Percentiles rank a stretch among this genome's conserved stretches.
These are phyloP conservation scores for Aspergillus sp. DNA, from an alignment of 2,329 filamentous ascomycete genomes.

Conservation along the genomic window DNA sequence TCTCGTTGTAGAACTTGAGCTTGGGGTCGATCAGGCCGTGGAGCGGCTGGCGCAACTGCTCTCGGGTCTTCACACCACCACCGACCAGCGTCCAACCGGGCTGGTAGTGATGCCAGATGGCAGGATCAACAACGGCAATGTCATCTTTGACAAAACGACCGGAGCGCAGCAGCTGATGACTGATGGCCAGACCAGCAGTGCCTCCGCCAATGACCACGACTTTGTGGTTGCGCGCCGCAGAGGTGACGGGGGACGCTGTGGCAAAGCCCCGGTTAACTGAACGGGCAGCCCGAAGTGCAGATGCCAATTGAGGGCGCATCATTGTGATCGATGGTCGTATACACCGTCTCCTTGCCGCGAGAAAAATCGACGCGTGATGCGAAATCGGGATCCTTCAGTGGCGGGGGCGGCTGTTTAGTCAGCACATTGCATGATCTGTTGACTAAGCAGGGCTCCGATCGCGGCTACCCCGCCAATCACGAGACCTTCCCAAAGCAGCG, in stretches of 20 bases:
- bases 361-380: background rate
- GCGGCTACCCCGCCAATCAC: too few relatives aligned
- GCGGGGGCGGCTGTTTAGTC: too few relatives aligned
- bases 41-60: conserved; percentile 56
- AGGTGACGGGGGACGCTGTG: conserved; percentile 36
- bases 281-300: conserved; percentile 23
- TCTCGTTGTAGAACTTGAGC: conserved; percentile 59
- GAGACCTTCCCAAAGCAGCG: too few relatives aligned
- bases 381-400: too few relatives aligned
- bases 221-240: conserved; percentile 53
- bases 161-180: conserved; percentile 64
- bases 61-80: conserved; percentile 63
- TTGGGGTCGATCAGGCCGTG: conserved; percentile 57
- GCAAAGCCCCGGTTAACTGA: conserved; percentile 19
- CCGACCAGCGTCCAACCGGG: conserved; percentile 70
- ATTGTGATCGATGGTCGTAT: conserved; percentile 17
- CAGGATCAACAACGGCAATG: conserved; percentile 65
- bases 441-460: too few relatives aligned
- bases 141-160: conserved; percentile 59
- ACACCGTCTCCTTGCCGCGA: background rate
- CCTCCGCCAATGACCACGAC: conserved; percentile 68
- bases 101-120: conserved; percentile 66
- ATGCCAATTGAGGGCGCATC: conserved; percentile 26
- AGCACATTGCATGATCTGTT: too few relatives aligned
- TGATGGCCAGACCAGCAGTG: conserved; percentile 63